Evolutionary conservation across 306 rosid genomes (phyloP).

Genomic region (Prunus campanulata): DNA sequence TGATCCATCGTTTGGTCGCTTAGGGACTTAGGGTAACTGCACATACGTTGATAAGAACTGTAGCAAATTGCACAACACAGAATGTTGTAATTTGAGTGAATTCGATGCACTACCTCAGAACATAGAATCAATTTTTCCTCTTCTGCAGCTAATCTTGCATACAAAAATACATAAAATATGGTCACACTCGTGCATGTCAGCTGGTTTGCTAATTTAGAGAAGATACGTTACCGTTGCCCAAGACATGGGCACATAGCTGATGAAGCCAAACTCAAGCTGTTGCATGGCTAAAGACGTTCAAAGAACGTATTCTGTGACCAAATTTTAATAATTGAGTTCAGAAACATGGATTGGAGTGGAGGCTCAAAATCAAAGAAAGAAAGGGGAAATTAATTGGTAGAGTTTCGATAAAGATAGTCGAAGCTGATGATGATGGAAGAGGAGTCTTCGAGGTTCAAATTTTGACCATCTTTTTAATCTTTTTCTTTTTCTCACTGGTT

Average conservation of each 20-base stretch:
- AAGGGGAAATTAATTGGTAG: constrained; percentile 39
- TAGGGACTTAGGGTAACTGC: too few relatives aligned
- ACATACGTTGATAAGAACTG: too few relatives aligned
- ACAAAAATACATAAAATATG: neutral
- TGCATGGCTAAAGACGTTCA: constrained; percentile 14
- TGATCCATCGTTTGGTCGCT: too few relatives aligned
- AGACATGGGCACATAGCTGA: neutral
- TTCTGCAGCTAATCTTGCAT: too few relatives aligned
- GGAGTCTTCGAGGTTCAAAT: constrained; percentile 85
- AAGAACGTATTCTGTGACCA: constrained; percentile 12
- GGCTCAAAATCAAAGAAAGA: constrained; percentile 55
- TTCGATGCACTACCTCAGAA: too few relatives aligned
- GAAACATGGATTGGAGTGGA: neutral
- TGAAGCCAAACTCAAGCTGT: neutral
- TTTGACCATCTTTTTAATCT: constrained; percentile 86
- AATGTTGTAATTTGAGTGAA: too few relatives aligned
- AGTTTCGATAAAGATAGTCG: constrained; percentile 98
- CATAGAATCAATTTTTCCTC: too few relatives aligned
- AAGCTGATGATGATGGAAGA: constrained; percentile 84
- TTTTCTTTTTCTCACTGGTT: constrained; percentile 41
- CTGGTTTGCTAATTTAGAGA: neutral
- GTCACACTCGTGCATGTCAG: constrained; percentile 6
- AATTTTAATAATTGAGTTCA: constrained; percentile 7
- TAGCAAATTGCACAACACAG: too few relatives aligned
- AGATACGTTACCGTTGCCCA: neutral